Evolutionary conservation across 163 green algal species (phyloP).

Genomic region (Chloromonas sp.): DNA sequence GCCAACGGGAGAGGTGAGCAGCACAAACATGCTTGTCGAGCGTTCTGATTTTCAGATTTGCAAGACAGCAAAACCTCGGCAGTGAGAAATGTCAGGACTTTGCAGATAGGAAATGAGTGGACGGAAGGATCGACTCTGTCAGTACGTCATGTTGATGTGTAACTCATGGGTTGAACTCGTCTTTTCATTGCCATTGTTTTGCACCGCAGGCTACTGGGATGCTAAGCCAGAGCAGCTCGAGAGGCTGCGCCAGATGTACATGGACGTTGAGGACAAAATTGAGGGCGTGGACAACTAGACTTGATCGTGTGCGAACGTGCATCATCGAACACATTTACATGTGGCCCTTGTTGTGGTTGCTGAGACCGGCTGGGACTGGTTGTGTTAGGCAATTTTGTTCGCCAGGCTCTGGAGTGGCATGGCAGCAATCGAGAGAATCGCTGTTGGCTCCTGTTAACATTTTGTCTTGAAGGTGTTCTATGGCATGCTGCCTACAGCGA

Average conservation of each 20-base stretch:
- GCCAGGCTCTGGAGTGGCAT: neutral
- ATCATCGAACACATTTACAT: neutral
- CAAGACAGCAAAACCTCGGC: too few species aligned
- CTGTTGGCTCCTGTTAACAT: too few species aligned
- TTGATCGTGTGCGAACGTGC: neutral
- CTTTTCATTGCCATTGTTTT: neutral
- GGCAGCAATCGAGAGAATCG: too few species aligned
- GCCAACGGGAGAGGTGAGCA: conserved; percentile 80
- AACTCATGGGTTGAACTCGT: too few species aligned
- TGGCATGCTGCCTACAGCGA: too few species aligned
- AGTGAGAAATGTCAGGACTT: too few species aligned
- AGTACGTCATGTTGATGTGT: too few species aligned
- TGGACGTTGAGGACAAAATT: conserved; percentile 98
- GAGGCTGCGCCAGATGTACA: conserved; percentile 90
- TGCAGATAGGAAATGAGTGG: too few species aligned
- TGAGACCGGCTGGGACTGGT: neutral
- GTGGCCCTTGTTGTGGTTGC: neutral
- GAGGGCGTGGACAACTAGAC: conserved; percentile 78
- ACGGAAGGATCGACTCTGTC: too few species aligned
- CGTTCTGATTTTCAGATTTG: too few species aligned
- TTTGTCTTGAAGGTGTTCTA: too few species aligned
- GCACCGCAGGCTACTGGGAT: conserved; percentile 86
- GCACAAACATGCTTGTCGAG: too few species aligned
- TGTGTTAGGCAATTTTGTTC: neutral
- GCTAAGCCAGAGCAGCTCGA: conserved; percentile 91